Evolutionary conservation across 164 flowering plant species (phyloP), one percentile per base, ranked within the genome.

Genomic region (Chimonanthus salicifolius): DNA sequence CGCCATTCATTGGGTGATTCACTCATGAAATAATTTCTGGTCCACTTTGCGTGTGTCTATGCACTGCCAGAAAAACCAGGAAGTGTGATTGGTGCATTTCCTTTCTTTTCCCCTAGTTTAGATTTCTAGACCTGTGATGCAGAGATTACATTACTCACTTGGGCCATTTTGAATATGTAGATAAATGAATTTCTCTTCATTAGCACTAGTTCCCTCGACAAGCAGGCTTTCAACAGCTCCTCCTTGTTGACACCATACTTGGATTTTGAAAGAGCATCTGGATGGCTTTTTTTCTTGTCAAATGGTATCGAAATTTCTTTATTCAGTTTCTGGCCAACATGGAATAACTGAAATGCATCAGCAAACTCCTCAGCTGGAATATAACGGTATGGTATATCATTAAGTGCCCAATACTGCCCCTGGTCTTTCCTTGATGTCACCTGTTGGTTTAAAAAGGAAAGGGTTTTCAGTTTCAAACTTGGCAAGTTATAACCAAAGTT

Each of bases 401-500:
- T 72, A 13, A 11, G 64, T 58, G 62, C 33, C 89, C 92, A 90
- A 74, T 88, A 87, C 71, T 88, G 87, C 63, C 68, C 85, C 78
- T 88, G 94, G 74, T 90, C 92, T 62, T 87, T 90, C 74, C 69
- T 82, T 3, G 90, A 87, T 9, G 76, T 79, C 6, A 90, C 88
- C 90, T 90, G 82, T 33, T 33, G 33, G 33, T 33, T 33, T 33
- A 0, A 33, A 33, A 33, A 33, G 33, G 33, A 33, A 33, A 33
- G 33, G 33, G 33, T 33, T 33, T 33, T 33, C 33, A 33, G 33
- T 33, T 33, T 33, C 33, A 33, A 33, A 33, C 33, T 33, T 33
- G 33, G 33, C 33, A 33, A 15, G 80, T 62, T 5, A 4, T 48
- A 49, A 8, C 4, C 43, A 45, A 5, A 47, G 62, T n/a, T 10